A percentile compares a stretch with the other conserved stretches of the same genome.
phyloP scores from a whole-genome alignment of 352 stramenopile genomes.

The Globisporangium heterothallicum region DNA sequence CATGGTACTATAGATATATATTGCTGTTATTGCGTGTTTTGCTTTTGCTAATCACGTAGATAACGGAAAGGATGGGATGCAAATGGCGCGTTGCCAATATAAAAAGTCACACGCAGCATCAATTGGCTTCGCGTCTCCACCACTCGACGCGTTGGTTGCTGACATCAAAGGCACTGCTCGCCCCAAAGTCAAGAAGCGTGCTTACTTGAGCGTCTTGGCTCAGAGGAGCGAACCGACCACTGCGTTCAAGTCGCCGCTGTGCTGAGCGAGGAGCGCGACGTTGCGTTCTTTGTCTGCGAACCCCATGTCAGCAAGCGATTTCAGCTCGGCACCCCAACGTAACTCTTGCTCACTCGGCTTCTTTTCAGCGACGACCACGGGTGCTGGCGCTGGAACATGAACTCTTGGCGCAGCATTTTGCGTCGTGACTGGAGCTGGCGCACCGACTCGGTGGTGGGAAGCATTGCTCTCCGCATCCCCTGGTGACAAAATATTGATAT shows the following conservation, averaged over 20 bases:
- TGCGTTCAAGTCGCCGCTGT: constrained; percentile 59
- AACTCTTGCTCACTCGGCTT: constrained; percentile 35
- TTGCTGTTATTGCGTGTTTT: neutral
- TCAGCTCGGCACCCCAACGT: constrained; percentile 41
- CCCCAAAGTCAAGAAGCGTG: neutral
- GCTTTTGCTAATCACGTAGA: neutral
- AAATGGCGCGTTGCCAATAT: neutral
- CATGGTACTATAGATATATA: neutral
- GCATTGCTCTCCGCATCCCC: constrained; percentile 21
- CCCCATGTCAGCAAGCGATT: constrained; percentile 60
- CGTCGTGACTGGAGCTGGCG: constrained; percentile 24
- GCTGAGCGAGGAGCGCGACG: constrained; percentile 41
- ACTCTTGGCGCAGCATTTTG: constrained; percentile 14
- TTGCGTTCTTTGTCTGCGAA: constrained; percentile 58
- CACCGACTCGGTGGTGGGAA: constrained; percentile 20
- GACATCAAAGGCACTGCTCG: neutral
- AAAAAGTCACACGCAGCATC: neutral
- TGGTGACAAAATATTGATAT: constrained; percentile 55
- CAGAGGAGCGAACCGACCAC: constrained; percentile 55
- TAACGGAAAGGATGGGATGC: neutral
- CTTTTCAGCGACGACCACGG: constrained; percentile 13
- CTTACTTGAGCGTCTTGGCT: constrained; percentile 1
- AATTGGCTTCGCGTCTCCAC: neutral
- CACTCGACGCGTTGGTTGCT: neutral
- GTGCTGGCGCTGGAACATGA: constrained; percentile 24